Evolutionary conservation across 345 rosid genomes (phyloP), one percentile per base, ranked within the genome.

Genomic region (Schrenkiella parvula): DNA sequence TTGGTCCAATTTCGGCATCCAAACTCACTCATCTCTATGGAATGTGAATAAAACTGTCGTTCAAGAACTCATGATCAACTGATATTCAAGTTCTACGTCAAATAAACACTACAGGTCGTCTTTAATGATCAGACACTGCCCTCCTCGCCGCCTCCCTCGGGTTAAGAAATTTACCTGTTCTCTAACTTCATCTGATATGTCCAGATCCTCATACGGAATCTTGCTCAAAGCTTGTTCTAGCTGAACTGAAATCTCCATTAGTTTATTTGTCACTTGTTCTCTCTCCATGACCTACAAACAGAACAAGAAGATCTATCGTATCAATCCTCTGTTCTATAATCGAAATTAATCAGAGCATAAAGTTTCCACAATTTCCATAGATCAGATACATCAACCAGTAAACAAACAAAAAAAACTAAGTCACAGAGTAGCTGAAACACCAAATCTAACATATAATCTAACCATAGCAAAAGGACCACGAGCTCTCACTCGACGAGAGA

Each of bases 121-220:
- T 19, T 64, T 19, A 35, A 4, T n/a, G 15, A 41, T 68, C 11
- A 8, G 2, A 41, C 42, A 54, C 54, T 42, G 12, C 23, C 21
- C 31, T 23, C n/a, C n/a, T n/a, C n/a, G n/a, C n/a, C 8, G 8
- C 6, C 0, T 4, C 13, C 43, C 25, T 5, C 6, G 39, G 17
- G 22, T 44, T 47, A 48, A 56, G 14, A 13, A 52, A 26, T 62
- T 13, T 77, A 95, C 99, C 95, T 89, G 99, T 69, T 95, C 99
- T 71, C 89, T 95, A 62, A 95, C 97, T 89, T 95, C 99, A 79
- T 91, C 97, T 3, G 97, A 89, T 68, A 95, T 91, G 64, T 89
- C 97, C 13, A 95, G 91, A 59, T 78, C 82, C 63, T 89, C 90
- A 66, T 37, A 83, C 19, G 95, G 75, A 75, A 91, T 84, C 79